Evolutionary conservation across 768 basidiomycete species (phyloP).

Genomic region (Arthromyces matolae): DNA sequence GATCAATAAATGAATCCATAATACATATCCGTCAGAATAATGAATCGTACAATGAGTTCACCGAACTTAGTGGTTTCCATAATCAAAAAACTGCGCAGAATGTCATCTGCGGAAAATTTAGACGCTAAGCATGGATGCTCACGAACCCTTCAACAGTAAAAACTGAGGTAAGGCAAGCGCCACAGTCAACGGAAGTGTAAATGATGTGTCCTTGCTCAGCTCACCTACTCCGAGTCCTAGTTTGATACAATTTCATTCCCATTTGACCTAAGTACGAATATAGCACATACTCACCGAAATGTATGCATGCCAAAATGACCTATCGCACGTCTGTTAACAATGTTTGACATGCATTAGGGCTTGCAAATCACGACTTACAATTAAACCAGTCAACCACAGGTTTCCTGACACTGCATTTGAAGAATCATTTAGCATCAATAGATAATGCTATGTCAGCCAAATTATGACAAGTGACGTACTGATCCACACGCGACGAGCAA

Average conservation of each 20-base stretch:
- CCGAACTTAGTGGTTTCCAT: slow-evolving; percentile 30
- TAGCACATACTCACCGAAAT: slow-evolving; percentile 36
- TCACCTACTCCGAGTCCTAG: slow-evolving; percentile 40
- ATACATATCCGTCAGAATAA: slow-evolving; percentile 18
- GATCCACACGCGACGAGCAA: slow-evolving; percentile 49
- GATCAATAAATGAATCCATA: background rate
- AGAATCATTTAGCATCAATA: background rate
- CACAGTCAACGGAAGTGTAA: background rate
- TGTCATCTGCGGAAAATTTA: slow-evolving; percentile 6
- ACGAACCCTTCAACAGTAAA: slow-evolving; percentile 45
- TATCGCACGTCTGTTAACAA: slow-evolving; percentile 12
- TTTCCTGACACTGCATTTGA: slow-evolving; percentile 40
- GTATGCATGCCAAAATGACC: slow-evolving; percentile 38
- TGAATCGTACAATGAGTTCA: slow-evolving; percentile 30
- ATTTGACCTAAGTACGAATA: background rate
- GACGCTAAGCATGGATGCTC: background rate
- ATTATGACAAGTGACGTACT: slow-evolving; percentile 26
- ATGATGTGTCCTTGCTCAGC: slow-evolving; percentile 8
- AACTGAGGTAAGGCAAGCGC: slow-evolving; percentile 26
- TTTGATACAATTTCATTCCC: background rate
- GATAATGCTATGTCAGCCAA: background rate
- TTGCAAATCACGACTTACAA: slow-evolving; percentile 28
- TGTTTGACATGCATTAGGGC: background rate
- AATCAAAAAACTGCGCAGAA: slow-evolving; percentile 28
- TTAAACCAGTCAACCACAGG: slow-evolving; percentile 35